Percentiles rank a stretch among this genome's conserved stretches.
These are phyloP conservation scores for Syncephalastrum sp. DNA, from an alignment of 371 early-diverging fungal genomes.

Conservation along the genomic window DNA sequence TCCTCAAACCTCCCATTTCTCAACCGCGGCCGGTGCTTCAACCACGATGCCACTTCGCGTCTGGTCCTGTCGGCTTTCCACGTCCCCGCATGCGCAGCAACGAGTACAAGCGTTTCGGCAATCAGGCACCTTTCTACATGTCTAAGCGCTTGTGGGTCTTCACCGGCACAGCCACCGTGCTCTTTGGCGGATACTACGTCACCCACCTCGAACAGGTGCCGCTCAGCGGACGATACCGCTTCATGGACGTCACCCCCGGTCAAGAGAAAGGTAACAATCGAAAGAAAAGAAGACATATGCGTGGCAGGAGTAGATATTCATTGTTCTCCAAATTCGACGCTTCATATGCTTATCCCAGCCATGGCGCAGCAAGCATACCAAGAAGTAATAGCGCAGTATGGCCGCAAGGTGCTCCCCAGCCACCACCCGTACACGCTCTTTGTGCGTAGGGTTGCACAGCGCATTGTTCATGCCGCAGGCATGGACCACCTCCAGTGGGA, in stretches of 20 bases:
- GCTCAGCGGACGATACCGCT: conserved; percentile 57
- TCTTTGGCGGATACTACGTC: conserved; percentile 62
- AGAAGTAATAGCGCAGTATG: conserved; percentile 65
- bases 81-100: conserved; percentile 1
- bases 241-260: conserved; percentile 55
- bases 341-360: conserved; percentile 16
- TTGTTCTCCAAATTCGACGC: not conserved
- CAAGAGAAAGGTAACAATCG: conserved; percentile 54
- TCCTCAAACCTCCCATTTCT: too few species aligned
- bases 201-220: conserved; percentile 69
- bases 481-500: conserved; percentile 73
- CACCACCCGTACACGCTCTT: conserved; percentile 57
- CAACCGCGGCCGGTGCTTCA: too few species aligned
- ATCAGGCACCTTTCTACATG: conserved; percentile 25
- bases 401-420: conserved; percentile 56
- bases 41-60: too few species aligned
- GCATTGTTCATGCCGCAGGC: conserved; percentile 72
- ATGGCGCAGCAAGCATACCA: conserved; percentile 69
- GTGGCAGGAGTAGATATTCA: not conserved
- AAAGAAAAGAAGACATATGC: too few species aligned
- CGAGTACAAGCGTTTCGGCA: conserved; percentile 35
- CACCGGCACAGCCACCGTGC: conserved; percentile 36
- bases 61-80: conserved; percentile 8
- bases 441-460: conserved; percentile 63
- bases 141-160: conserved; percentile 38